phyloP scores from a whole-genome alignment of 768 basidiomycete genomes.

The Leccinellum albellum region DNA sequence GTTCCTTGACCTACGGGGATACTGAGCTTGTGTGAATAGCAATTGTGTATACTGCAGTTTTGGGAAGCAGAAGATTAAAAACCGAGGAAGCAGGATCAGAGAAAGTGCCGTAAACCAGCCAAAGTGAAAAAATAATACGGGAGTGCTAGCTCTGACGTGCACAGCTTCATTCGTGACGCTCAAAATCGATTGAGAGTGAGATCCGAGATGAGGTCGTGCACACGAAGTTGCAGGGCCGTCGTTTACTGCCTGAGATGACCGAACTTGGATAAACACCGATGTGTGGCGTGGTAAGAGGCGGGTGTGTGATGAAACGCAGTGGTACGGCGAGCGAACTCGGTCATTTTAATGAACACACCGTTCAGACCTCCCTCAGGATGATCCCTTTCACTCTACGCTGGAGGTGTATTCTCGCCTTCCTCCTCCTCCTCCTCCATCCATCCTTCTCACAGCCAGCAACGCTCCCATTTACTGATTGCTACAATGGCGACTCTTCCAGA shows the following conservation, averaged over 20 bases:
- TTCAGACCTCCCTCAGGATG: neutral
- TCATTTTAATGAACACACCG: conserved; percentile 19
- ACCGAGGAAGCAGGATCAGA: neutral
- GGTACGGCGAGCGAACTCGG: neutral
- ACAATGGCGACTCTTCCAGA: conserved; percentile 45
- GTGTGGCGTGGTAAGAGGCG: conserved; percentile 19
- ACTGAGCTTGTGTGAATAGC: no score
- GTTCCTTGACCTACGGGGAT: no score
- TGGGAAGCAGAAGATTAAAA: neutral
- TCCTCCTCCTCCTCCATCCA: conserved; percentile 16
- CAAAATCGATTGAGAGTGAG: no score
- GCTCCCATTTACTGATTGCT: conserved; percentile 68
- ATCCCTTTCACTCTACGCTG: neutral
- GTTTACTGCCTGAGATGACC: neutral
- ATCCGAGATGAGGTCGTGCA: neutral
- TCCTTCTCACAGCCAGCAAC: conserved; percentile 54
- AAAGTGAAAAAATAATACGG: neutral
- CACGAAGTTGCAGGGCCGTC: no score
- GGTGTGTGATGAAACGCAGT: neutral
- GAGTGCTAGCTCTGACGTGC: neutral
- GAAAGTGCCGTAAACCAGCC: neutral
- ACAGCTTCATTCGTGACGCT: neutral
- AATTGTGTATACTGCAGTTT: no score
- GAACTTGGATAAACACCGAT: neutral
- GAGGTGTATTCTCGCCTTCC: conserved; percentile 4